Percentiles rank a stretch among this genome's conserved stretches.
Conservation (phyloP, 352 stramenopile genomes). For the Pythium utonaiense region DNA sequence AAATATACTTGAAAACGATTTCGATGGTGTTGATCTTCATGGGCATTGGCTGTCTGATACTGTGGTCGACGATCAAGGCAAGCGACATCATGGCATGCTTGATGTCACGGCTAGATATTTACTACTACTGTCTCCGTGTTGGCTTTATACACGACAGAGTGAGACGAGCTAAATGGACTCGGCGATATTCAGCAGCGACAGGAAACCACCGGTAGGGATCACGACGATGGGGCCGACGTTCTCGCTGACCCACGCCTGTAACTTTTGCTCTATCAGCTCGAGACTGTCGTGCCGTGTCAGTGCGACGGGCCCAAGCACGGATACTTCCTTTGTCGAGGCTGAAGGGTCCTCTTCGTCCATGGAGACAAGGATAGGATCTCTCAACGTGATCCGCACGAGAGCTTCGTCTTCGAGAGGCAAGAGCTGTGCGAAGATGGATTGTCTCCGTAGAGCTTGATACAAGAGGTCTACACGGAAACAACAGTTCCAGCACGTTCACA, state of each 20-base stretch:
- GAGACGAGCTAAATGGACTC: conserved; percentile 26
- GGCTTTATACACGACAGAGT: not conserved
- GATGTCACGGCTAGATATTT: not conserved
- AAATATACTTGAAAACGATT: too few relatives aligned
- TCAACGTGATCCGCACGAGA: conserved; percentile 45
- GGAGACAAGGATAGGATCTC: conserved; percentile 37
- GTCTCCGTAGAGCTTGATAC: conserved; percentile 33
- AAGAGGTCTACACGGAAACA: conserved; percentile 44
- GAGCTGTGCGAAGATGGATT: conserved; percentile 44
- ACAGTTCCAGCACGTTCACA: too few relatives aligned
- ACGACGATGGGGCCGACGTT: conserved; percentile 31
- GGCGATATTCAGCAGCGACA: conserved; percentile 49
- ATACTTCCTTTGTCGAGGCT: conserved; percentile 16
- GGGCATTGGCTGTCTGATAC: too few relatives aligned
- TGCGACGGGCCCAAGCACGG: conserved; percentile 39
- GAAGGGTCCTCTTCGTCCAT: conserved; percentile 11
- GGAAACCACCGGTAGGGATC: conserved; percentile 36
- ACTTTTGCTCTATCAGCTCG: conserved; percentile 51
- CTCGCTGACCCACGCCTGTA: conserved; percentile 49
- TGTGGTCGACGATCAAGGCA: too few relatives aligned
- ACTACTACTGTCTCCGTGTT: too few relatives aligned
- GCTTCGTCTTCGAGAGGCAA: conserved; percentile 41
- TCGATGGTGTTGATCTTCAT: too few relatives aligned
- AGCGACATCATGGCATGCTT: too few relatives aligned
- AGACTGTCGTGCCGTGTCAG: conserved; percentile 53